phyloP scores from a whole-genome alignment of 768 basidiomycete species.

The Dentipellis fragilis region DNA sequence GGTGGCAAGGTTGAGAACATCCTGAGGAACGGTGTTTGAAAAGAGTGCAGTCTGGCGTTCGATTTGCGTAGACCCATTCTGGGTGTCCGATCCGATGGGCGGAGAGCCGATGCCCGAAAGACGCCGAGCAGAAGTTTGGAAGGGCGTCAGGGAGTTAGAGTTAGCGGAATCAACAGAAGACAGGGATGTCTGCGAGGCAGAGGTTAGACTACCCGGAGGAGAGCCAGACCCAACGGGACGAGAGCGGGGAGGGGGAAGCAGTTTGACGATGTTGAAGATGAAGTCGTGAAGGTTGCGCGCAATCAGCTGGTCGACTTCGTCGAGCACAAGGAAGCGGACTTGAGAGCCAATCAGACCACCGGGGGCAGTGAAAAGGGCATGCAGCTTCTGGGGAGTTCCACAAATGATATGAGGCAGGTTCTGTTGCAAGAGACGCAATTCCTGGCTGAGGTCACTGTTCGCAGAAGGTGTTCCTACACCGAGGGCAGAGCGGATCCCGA shows the following conservation, averaged over 20 bases:
- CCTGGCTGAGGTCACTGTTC: slow-evolving; percentile 54
- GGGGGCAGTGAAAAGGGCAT: slow-evolving; percentile 78
- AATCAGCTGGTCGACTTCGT: slow-evolving; percentile 97
- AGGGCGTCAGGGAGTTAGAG: slow-evolving; percentile 19
- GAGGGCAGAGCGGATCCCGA: slow-evolving; percentile 85
- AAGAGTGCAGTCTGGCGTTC: slow-evolving; percentile 93
- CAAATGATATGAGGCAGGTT: slow-evolving; percentile 93
- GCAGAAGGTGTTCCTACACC: slow-evolving; percentile 72
- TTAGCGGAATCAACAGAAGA: slow-evolving; percentile 8
- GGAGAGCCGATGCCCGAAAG: slow-evolving; percentile 46
- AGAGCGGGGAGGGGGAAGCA: slow-evolving; percentile 82
- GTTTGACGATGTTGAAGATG: slow-evolving; percentile 87
- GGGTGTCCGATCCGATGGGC: slow-evolving; percentile 32
- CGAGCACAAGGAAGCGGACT: slow-evolving; percentile 88
- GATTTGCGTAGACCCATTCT: slow-evolving; percentile 28
- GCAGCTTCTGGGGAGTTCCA: slow-evolving; percentile 93
- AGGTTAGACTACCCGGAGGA: slow-evolving; percentile 22
- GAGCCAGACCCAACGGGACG: slow-evolving; percentile 39
- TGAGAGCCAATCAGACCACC: slow-evolving; percentile 74
- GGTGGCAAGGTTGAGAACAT: slow-evolving; percentile 91
- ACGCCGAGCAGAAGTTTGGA: slow-evolving; percentile 35
- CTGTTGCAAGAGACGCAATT: slow-evolving; percentile 76
- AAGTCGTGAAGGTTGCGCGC: slow-evolving; percentile 94
- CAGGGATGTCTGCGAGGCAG: slow-evolving; percentile 6
- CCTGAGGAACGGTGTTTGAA: slow-evolving; percentile 96